Base-by-base conservation (phyloP, 2,329 filamentous ascomycete species). In the Exophiala xenobiotica region DNA sequence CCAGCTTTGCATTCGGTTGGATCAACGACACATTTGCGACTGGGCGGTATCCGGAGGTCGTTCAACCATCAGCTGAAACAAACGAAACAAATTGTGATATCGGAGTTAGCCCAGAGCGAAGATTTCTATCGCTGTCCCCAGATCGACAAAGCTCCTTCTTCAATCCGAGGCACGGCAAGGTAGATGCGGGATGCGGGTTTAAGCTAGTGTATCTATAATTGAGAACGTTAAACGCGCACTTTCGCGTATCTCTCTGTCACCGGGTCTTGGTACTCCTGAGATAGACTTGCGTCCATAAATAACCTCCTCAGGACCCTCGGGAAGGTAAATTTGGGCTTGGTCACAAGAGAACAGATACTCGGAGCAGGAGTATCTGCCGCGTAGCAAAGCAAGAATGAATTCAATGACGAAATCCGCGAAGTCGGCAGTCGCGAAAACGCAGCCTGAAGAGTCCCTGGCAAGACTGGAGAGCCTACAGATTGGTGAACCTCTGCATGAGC, bases 401-500 rank as follows among this genome's bases (percentile, higher is more conserved):
- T 8, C 29, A 33, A 11, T 14, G 9, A 33, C 16, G 29, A 14
- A 33, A 11, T 9, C 29, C 6, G 16, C 29, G 29, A 33, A 33
- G 29, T 14, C 29, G 9, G 11, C 29, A 6, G 4, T 33, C 29
- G 29, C 4, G 2, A 33, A 33, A 33, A 33, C 29, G 9, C 11
- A 33, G 3, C 29, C 29, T 33, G 29, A 3, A 33, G 29, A 33
- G 29, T 14, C 5, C 9, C 12, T 33, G 29, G 9, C 29, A 6
- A 33, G 29, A 33, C 29, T 33, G 12, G 11, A 33, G 29, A 6
- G 3, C 35, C 35, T 39, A 12, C 12, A 18, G 19, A 16, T 39
- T 39, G 35, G 35, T n/a, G 38, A 41, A 41, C 38, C 38, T 20
- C 38, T 41, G 11, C 14, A n/a, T 8, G 38, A 41, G 18, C 38